Conservation (phyloP, 2,329 filamentous ascomycete species). For the Colletotrichum lupini region DNA sequence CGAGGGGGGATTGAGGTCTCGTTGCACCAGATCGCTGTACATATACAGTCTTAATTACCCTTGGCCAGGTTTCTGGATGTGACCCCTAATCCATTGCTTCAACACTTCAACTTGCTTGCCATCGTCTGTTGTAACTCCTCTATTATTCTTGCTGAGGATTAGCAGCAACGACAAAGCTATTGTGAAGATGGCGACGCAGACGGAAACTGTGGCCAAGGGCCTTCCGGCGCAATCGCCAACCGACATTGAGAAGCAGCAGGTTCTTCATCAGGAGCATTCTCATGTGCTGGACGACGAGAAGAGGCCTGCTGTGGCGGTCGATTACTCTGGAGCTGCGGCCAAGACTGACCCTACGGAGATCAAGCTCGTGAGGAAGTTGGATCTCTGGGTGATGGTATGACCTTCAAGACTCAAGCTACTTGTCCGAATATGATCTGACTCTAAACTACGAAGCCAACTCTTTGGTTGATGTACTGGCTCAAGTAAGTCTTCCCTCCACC, state of each 20-base stretch:
- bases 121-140: too few relatives aligned
- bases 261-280: constrained; percentile 24
- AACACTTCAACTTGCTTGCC: neutral
- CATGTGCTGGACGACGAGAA: constrained; percentile 26
- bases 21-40: neutral
- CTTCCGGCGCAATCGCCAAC: neutral
- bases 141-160: neutral
- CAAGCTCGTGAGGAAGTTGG: constrained; percentile 51
- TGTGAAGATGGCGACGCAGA: constrained; percentile 4
- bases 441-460: constrained; percentile 41
- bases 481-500: constrained; percentile 21
- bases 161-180: neutral
- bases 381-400: constrained; percentile 50
- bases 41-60: neutral
- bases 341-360: constrained; percentile 54
- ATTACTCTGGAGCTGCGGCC: constrained; percentile 51
- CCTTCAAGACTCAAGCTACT: accelerated
- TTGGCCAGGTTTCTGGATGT: neutral
- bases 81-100: neutral
- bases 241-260: constrained; percentile 31
- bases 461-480: constrained; percentile 48
- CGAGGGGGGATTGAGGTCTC: too few relatives aligned
- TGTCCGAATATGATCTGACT: neutral
- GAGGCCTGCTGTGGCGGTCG: constrained; percentile 27
- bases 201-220: neutral